phyloP scores from a whole-genome alignment of 1,284 basidiomycete genomes.

The Malassezia dermatis region DNA sequence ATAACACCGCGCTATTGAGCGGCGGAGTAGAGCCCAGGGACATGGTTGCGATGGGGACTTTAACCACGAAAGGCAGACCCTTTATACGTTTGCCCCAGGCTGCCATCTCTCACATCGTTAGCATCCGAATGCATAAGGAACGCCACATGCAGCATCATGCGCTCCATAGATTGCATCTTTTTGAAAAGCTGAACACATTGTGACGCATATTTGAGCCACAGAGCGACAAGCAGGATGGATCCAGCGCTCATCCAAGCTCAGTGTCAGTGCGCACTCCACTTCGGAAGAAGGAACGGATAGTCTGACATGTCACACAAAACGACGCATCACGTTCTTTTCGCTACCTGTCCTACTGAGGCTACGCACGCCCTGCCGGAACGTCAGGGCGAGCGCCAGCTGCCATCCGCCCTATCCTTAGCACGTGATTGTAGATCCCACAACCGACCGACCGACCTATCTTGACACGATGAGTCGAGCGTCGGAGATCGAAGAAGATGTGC shows the following conservation, averaged over 20 bases:
- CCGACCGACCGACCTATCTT: background rate
- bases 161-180: background rate
- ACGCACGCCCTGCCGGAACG: background rate
- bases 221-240: background rate
- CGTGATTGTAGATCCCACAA: background rate
- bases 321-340: background rate
- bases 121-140: background rate
- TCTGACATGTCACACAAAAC: background rate
- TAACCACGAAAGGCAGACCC: background rate
- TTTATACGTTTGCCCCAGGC: background rate
- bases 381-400: too few species aligned
- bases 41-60: background rate
- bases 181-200: background rate
- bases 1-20: background rate
- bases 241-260: background rate
- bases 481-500: constrained; percentile 10
- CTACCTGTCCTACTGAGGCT: background rate
- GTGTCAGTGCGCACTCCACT: background rate
- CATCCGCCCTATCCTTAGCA: background rate
- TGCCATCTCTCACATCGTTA: background rate
- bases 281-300: background rate
- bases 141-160: background rate
- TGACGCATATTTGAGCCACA: background rate
- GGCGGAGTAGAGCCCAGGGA: background rate
- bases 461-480: background rate